These are phyloP conservation scores for Aristolochia fimbriata DNA, from an alignment of 164 flowering plant species.

Conservation along the genomic window DNA sequence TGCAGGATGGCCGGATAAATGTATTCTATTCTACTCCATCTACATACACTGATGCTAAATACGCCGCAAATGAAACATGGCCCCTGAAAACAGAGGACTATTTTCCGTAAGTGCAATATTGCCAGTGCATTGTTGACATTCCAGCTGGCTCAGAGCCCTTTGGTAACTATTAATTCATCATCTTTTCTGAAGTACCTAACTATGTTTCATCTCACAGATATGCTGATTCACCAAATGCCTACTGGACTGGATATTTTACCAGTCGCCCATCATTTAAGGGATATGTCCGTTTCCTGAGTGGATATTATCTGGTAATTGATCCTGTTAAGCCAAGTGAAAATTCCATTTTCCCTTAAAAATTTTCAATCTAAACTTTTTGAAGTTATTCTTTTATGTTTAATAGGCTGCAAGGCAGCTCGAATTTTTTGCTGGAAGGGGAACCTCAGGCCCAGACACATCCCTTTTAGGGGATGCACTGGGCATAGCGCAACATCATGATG, in stretches of 20 bases:
- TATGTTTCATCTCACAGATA: slow-evolving; percentile 34
- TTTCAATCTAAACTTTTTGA: neutral
- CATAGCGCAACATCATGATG: slow-evolving; percentile 89
- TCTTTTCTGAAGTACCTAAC: slow-evolving; percentile 1
- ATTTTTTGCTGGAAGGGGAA: slow-evolving; percentile 53
- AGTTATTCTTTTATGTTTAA: slow-evolving; percentile 2
- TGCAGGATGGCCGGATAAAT: slow-evolving; percentile 84
- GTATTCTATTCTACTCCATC: slow-evolving; percentile 93
- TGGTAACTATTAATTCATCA: neutral
- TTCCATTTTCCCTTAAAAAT: neutral
- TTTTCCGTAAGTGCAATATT: slow-evolving; percentile 53
- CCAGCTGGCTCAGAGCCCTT: no score
- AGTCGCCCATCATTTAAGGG: slow-evolving; percentile 86
- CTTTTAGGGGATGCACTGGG: slow-evolving; percentile 83
- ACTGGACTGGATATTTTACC: slow-evolving; percentile 91
- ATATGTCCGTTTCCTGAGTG: slow-evolving; percentile 68
- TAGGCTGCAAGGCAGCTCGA: slow-evolving; percentile 92
- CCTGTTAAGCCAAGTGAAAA: neutral
- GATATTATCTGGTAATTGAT: slow-evolving; percentile 65
- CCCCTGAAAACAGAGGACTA: slow-evolving; percentile 78
- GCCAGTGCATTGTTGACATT: no score
- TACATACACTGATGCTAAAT: slow-evolving; percentile 66
- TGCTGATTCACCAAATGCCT: slow-evolving; percentile 67
- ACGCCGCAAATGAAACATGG: slow-evolving; percentile 61
- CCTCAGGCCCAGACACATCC: slow-evolving; percentile 40